These are phyloP conservation scores for Phaeophleospora eucalypticola DNA, from an alignment of 2,329 filamentous ascomycete species.

Conservation along the genomic window DNA sequence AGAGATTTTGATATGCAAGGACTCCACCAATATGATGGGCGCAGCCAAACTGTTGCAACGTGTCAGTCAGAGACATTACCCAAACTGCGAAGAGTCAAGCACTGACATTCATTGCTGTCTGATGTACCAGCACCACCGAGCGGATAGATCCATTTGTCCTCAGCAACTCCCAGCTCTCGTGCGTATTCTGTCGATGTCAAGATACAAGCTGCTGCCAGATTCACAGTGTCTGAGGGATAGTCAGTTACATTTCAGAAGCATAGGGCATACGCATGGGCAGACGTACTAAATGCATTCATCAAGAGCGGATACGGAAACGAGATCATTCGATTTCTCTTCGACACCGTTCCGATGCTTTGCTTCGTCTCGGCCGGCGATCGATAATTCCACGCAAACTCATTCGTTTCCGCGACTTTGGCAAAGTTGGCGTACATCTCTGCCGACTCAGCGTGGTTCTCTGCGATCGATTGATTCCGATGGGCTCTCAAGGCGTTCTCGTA, in stretches of 20 bases:
- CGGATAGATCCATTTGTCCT: conserved; percentile 59
- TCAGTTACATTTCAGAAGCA: no score
- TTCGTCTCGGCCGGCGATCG: conserved; percentile 44
- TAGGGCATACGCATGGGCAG: no score
- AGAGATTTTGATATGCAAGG: conserved; percentile 57
- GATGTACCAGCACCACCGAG: conserved; percentile 60
- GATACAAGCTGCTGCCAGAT: conserved; percentile 58
- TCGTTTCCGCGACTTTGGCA: conserved; percentile 51
- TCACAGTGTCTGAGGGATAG: conserved; percentile 49
- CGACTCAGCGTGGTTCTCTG: conserved; percentile 57
- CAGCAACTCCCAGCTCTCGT: conserved; percentile 50
- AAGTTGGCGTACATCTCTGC: conserved; percentile 59
- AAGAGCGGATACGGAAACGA: conserved; percentile 64
- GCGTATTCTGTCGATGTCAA: conserved; percentile 57
- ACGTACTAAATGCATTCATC: conserved; percentile 68
- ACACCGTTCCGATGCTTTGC: conserved; percentile 52
- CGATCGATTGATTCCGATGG: conserved; percentile 50
- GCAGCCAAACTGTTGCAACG: conserved; percentile 59
- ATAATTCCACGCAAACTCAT: conserved; percentile 56
- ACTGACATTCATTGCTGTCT: conserved; percentile 54
- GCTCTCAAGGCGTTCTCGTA: conserved; percentile 64
- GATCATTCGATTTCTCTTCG: conserved; percentile 61
- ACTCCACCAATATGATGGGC: conserved; percentile 56
- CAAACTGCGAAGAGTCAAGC: not conserved
- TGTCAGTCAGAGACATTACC: not conserved